Conservation (phyloP, 192 early-diverging fungal species). For the Linnemannia exigua region DNA sequence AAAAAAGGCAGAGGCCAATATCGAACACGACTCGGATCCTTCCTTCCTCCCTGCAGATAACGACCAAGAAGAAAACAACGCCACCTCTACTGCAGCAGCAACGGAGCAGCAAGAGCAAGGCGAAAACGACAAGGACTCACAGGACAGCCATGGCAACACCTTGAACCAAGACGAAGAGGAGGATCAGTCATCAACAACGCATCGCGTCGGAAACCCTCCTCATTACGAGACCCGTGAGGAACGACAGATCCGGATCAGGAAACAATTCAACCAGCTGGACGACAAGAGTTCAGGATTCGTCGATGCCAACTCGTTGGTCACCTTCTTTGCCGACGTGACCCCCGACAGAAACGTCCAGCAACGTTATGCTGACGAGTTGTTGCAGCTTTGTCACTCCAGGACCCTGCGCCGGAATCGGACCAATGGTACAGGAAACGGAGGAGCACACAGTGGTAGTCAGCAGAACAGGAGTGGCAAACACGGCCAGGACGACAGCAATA, state of each 20-base stretch:
- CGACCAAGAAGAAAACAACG: neutral
- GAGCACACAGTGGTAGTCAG: neutral
- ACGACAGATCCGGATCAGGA: conserved; percentile 48
- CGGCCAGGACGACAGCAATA: neutral
- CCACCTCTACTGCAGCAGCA: neutral
- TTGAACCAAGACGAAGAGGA: neutral
- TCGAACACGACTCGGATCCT: conserved; percentile 31
- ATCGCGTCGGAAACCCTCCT: conserved; percentile 36
- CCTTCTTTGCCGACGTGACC: conserved; percentile 46
- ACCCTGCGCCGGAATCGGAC: conserved; percentile 15
- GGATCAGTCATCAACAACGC: neutral
- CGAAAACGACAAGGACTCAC: neutral
- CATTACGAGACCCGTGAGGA: conserved; percentile 52
- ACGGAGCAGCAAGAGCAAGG: neutral
- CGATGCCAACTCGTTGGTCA: conserved; percentile 41
- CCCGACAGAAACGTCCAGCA: conserved; percentile 44
- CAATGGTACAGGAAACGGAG: neutral
- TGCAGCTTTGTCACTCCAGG: conserved; percentile 52
- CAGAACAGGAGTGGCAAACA: neutral
- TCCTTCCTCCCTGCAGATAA: conserved; percentile 24
- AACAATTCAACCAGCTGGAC: conserved; percentile 49
- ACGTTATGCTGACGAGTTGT: conserved; percentile 48
- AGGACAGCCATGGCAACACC: neutral
- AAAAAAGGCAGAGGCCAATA: conserved; percentile 1
- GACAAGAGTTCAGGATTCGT: conserved; percentile 27